These are phyloP conservation scores for Dryas integrifolia DNA, from an alignment of 331 rosid species.

Conservation along the genomic window DNA sequence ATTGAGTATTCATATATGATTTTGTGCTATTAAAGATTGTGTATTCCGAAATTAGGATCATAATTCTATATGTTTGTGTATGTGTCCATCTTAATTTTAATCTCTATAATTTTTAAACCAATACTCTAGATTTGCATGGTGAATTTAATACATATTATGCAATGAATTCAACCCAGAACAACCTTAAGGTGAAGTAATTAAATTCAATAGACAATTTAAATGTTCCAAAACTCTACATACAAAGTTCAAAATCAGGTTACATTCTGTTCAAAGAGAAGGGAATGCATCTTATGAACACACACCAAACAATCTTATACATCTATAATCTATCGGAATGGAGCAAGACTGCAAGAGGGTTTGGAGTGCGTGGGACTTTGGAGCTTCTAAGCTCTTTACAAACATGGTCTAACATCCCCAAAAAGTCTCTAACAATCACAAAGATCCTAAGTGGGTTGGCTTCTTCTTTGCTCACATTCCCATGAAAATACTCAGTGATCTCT, in stretches of 20 bases:
- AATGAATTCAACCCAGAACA: not conserved
- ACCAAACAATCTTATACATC: conserved; percentile 11
- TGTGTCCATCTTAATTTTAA: not conserved
- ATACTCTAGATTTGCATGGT: not conserved
- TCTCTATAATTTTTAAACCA: not conserved
- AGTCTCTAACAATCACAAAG: conserved; percentile 92
- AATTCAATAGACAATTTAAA: not conserved
- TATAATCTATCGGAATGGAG: conserved; percentile 61
- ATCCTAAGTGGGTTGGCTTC: conserved; percentile 75
- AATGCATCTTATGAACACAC: conserved; percentile 32
- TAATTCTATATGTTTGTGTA: too few relatives aligned
- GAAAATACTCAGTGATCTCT: conserved; percentile 84
- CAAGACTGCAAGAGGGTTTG: conserved; percentile 53
- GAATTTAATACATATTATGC: not conserved
- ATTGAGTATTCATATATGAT: too few relatives aligned
- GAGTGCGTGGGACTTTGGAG: conserved; percentile 46
- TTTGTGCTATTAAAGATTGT: too few relatives aligned
- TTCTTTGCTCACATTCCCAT: conserved; percentile 82
- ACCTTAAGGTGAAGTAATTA: not conserved
- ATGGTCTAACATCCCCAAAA: conserved; percentile 79
- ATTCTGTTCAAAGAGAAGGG: conserved; percentile 13
- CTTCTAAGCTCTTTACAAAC: conserved; percentile 91
- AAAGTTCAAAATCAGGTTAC: conserved; percentile 32
- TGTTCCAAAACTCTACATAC: conserved; percentile 2
- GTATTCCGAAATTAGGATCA: too few relatives aligned